Base-by-base conservation (phyloP, 208 protist genomes). In the Sergeia podlipaevii region DNA sequence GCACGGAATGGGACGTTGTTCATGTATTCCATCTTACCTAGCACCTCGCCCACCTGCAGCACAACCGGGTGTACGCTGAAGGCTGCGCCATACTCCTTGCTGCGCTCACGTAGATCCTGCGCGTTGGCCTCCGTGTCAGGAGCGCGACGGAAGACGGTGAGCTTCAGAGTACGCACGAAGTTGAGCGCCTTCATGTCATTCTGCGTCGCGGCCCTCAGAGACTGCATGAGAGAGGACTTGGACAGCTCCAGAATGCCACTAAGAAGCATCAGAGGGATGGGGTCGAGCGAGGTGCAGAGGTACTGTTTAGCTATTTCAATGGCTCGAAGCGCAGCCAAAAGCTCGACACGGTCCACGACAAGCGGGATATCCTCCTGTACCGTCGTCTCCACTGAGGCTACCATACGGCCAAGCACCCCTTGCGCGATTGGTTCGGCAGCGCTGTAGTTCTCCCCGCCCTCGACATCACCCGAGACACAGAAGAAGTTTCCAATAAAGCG, bases 401-500 rank as follows among this genome's bases (percentile, higher is more conserved):
- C 51, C 17, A 75, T 55, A 7, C 53, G 28, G 39, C 57, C 65
- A 2, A 94, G 61, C 39, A 94, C 76, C 24, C 62, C 61, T 13
- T 74, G 73, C 23, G 80, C 59, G 20, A 94, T 70, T 8, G 34
- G 45, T 69, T 94, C 82, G 4, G 62, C 64, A 28, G 63, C 70
- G 20, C 61, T 69, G 61, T 68, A 85, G 50, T 85, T 71, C 47
- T 74, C 60, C 1, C 60, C 60, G 26, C 69, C 70, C 41, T 75
- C 80, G 15, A 57, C 37, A 5, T 82, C 62, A 34, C 60, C 69
- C 13, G 66, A 47, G 15, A 74, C 55, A 43, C 70, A 90, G 52
- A 94, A 94, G 59, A 94, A 94, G 64, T 72, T 76, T 54, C 65
- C 58, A 49, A 90, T 80, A 33, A 94, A 94, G 56, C 66, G 62